Conservation (phyloP, 2,329 filamentous ascomycete species). For the Xylariaceae sp. region DNA sequence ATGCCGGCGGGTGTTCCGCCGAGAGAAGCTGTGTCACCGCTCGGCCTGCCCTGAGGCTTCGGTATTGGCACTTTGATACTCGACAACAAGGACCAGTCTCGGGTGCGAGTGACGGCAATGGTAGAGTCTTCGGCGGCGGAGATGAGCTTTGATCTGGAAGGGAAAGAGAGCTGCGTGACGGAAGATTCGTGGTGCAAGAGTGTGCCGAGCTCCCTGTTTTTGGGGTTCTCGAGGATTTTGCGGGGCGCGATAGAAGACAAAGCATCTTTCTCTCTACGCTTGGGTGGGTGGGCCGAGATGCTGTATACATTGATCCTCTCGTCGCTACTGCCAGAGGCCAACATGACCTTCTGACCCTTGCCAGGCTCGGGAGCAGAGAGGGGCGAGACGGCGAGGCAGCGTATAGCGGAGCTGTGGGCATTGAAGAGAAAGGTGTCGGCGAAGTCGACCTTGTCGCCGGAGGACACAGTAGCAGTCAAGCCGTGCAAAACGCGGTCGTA, state of each 20-base stretch:
- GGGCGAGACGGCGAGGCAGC: slow-evolving; percentile 82
- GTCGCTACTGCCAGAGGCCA: slow-evolving; percentile 90
- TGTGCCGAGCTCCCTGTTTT: slow-evolving; percentile 84
- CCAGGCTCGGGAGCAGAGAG: slow-evolving; percentile 59
- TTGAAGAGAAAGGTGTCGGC: slow-evolving; percentile 95
- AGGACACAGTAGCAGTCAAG: slow-evolving; percentile 70
- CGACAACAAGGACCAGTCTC: slow-evolving; percentile 86
- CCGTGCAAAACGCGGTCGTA: slow-evolving; percentile 94
- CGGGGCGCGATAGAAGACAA: slow-evolving; percentile 68
- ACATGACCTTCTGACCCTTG: slow-evolving; percentile 76
- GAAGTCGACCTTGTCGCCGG: slow-evolving; percentile 58
- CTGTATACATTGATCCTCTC: slow-evolving; percentile 95
- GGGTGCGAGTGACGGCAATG: slow-evolving; percentile 79
- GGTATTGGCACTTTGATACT: slow-evolving; percentile 87
- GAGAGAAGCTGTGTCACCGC: slow-evolving; percentile 81
- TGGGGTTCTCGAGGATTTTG: slow-evolving; percentile 77
- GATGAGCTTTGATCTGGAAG: slow-evolving; percentile 81
- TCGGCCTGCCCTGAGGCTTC: slow-evolving; percentile 75
- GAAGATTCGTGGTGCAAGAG: slow-evolving; percentile 83
- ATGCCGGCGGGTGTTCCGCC: slow-evolving; percentile 83
- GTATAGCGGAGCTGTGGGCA: slow-evolving; percentile 85
- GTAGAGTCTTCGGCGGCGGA: slow-evolving; percentile 89
- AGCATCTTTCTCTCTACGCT: slow-evolving; percentile 52
- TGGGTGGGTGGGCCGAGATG: slow-evolving; percentile 68
- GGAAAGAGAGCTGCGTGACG: slow-evolving; percentile 77